Conservation (phyloP, 352 stramenopile genomes). For the Phytophthora chlamydospora region DNA sequence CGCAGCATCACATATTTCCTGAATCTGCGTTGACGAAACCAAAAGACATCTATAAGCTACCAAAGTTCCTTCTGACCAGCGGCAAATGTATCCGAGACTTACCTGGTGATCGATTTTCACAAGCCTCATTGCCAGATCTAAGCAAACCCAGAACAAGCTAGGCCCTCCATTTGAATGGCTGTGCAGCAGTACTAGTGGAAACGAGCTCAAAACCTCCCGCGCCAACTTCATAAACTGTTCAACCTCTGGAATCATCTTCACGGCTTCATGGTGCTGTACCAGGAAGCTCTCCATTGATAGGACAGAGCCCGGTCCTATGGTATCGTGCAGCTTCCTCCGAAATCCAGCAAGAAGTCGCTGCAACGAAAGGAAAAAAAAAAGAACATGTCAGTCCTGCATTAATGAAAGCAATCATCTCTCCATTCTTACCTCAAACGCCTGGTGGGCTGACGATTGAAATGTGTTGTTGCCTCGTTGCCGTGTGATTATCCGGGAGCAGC, state of each 20-base stretch:
- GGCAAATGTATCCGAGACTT: background rate
- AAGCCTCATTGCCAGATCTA: conserved; percentile 54
- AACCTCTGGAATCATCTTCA: conserved; percentile 52
- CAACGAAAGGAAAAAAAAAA: conserved; percentile 1
- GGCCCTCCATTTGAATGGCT: conserved; percentile 26
- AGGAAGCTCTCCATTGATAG: conserved; percentile 46
- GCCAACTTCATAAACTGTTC: conserved; percentile 59
- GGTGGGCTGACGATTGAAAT: conserved; percentile 32
- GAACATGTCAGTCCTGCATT: background rate
- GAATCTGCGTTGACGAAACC: conserved; percentile 30
- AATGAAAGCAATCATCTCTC: background rate
- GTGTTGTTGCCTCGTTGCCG: conserved; percentile 39
- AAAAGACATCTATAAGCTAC: background rate
- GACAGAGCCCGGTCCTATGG: conserved; percentile 17
- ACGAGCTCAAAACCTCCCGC: conserved; percentile 47
- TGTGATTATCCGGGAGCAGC: conserved; percentile 44
- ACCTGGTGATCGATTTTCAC: conserved; percentile 69
- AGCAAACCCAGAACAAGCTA: conserved; percentile 45
- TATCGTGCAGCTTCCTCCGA: conserved; percentile 53
- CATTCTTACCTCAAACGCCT: conserved; percentile 37
- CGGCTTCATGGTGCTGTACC: conserved; percentile 36
- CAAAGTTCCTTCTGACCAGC: no score
- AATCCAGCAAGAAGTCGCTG: conserved; percentile 47
- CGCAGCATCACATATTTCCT: conserved; percentile 68
- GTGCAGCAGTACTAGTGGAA: conserved; percentile 43